phyloP scores from a whole-genome alignment of 331 rosid genomes.

The Acacia concinna region DNA sequence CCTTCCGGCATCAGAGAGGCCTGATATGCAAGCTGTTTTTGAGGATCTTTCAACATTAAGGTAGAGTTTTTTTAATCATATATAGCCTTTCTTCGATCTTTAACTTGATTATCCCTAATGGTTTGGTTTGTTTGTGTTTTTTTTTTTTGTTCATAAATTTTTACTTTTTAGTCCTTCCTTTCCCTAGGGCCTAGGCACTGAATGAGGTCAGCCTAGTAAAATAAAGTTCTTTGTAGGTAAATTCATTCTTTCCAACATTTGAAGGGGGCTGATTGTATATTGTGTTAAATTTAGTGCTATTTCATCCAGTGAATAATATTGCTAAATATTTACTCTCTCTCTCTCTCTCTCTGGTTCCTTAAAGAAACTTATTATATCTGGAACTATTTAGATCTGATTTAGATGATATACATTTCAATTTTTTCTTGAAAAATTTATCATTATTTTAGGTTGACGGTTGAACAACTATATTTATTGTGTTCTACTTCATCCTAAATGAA shows the following conservation, averaged over 20 bases:
- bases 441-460: not conserved
- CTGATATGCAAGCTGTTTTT: slow-evolving; percentile 63
- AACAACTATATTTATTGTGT: not conserved
- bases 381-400: not conserved
- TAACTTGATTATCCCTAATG: slow-evolving; percentile 34
- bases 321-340: not conserved
- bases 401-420: not conserved
- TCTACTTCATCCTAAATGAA: not conserved
- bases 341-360: not conserved
- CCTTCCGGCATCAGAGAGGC: slow-evolving; percentile 79
- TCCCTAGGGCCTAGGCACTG: slow-evolving; percentile 33
- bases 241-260: slow-evolving; percentile 39
- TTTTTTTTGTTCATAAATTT: not conserved
- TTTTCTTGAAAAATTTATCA: not conserved
- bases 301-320: slow-evolving; percentile 21
- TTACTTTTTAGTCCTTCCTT: slow-evolving; percentile 24
- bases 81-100: slow-evolving; percentile 29
- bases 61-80: slow-evolving; percentile 33
- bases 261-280: slow-evolving; percentile 26
- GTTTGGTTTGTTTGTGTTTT: slow-evolving; percentile 17
- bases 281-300: slow-evolving; percentile 22
- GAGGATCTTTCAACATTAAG: slow-evolving; percentile 61
- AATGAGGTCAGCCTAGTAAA: slow-evolving; percentile 27
- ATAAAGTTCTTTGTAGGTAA: slow-evolving; percentile 36
- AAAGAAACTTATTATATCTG: not conserved